Evolutionary conservation across 148 eudicot species (phyloP).

Genomic region (Diospyros lotus): DNA sequence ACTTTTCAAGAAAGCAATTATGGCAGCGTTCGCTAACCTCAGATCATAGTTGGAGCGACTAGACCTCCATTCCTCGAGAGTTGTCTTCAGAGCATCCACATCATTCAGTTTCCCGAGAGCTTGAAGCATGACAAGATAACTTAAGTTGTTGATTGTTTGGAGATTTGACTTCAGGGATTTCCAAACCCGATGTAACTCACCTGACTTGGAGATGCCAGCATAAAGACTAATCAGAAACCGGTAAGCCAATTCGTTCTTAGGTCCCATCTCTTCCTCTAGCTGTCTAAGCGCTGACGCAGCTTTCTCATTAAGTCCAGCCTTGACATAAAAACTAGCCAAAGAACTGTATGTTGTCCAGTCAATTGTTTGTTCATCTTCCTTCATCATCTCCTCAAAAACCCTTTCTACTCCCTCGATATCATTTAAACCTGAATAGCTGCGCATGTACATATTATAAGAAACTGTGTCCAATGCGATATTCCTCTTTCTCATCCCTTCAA

Average conservation of each 20-base stretch:
- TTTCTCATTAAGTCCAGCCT: conserved; percentile 42
- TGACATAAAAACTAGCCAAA: conserved; percentile 43
- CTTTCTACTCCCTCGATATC: conserved; percentile 68
- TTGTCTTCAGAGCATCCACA: conserved; percentile 36
- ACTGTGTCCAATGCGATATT: conserved; percentile 26
- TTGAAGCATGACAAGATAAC: conserved; percentile 47
- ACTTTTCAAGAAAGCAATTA: conserved; percentile 44
- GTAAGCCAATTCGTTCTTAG: conserved; percentile 32
- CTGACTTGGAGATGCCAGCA: conserved; percentile 38
- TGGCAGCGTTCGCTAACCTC: conserved; percentile 44
- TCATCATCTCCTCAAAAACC: conserved; percentile 43
- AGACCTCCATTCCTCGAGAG: conserved; percentile 57
- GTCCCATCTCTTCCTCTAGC: conserved; percentile 37
- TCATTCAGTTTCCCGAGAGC: conserved; percentile 48
- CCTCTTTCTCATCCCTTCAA: conserved; percentile 61
- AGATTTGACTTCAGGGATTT: conserved; percentile 40
- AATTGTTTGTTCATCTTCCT: conserved; percentile 15
- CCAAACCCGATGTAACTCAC: conserved; percentile 53
- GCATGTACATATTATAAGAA: conserved; percentile 49
- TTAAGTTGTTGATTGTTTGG: conserved; percentile 27
- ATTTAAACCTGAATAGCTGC: conserved; percentile 41
- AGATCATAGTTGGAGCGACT: conserved; percentile 39
- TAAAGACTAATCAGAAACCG: conserved; percentile 53
- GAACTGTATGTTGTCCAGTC: conserved; percentile 62
- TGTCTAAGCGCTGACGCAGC: conserved; percentile 41